phyloP scores from a whole-genome alignment of 2,329 filamentous ascomycete genomes.

The Zasmidium citrigriseum region DNA sequence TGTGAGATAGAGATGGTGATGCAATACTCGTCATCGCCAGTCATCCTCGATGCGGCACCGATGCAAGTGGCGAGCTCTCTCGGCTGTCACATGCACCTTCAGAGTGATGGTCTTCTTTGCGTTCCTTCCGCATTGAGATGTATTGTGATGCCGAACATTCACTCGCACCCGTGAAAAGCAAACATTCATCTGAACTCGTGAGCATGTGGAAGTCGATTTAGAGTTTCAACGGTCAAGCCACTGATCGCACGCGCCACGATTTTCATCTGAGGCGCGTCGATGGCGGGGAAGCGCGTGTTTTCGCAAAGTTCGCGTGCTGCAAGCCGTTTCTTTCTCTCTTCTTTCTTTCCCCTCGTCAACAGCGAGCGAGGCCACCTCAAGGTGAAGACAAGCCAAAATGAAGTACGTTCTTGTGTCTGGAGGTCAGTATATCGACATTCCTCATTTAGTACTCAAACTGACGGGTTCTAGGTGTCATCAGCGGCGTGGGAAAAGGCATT shows the following conservation, averaged over 20 bases:
- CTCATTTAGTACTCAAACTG: constrained; percentile 6
- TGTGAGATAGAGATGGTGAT: too few relatives aligned
- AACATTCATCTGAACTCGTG: too few relatives aligned
- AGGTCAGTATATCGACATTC: constrained; percentile 53
- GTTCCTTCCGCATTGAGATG: too few relatives aligned
- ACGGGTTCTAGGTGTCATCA: constrained; percentile 51
- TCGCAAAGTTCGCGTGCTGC: not conserved
- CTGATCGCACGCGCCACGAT: not conserved
- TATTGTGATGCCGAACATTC: too few relatives aligned
- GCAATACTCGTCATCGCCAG: too few relatives aligned
- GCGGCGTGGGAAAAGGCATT: constrained; percentile 65
- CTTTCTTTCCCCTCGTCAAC: constrained; percentile 45
- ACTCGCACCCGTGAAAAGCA: too few relatives aligned
- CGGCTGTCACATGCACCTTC: too few relatives aligned
- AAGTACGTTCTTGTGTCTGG: constrained; percentile 81
- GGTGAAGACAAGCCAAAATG: constrained; percentile 56
- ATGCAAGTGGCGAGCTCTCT: too few relatives aligned
- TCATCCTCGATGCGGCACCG: too few relatives aligned
- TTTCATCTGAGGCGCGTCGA: not conserved
- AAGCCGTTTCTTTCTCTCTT: constrained; percentile 20
- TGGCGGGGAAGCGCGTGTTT: not conserved
- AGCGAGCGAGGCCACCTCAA: constrained; percentile 42
- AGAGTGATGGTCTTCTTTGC: too few relatives aligned
- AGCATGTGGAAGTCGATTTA: not conserved
- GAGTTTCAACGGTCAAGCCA: not conserved